These are phyloP conservation scores for Talaromyces pinophilus DNA, from an alignment of 2,329 filamentous ascomycete genomes.

Conservation along the genomic window DNA sequence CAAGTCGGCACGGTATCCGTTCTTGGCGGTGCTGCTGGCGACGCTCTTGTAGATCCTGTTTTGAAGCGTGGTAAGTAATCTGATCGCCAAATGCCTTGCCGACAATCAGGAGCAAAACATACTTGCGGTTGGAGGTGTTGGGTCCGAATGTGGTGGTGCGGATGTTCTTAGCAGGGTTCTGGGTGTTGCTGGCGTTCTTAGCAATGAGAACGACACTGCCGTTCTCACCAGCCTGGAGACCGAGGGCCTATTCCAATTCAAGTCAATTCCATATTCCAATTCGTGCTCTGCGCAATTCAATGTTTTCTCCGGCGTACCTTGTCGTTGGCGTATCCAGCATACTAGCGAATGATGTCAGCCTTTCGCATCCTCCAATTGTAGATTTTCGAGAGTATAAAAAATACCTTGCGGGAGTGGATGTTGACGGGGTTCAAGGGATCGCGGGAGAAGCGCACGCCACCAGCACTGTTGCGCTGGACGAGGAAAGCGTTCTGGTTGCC, in stretches of 20 bases:
- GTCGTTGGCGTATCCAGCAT: conserved; percentile 89
- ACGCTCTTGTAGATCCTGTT: conserved; percentile 83
- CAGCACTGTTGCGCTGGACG: conserved; percentile 80
- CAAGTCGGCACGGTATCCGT: conserved; percentile 80
- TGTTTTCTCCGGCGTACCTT: conserved; percentile 63
- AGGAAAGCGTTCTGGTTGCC: conserved; percentile 87
- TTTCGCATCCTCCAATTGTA: conserved; percentile 17
- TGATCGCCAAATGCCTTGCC: background rate
- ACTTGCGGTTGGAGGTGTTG: conserved; percentile 78
- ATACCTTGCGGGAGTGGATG: conserved; percentile 85
- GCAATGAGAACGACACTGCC: conserved; percentile 76
- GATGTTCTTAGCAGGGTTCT: conserved; percentile 70
- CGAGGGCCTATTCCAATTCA: conserved; percentile 66
- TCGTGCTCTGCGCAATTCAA: background rate
- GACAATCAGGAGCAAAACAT: conserved; percentile 40
- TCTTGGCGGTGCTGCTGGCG: conserved; percentile 78
- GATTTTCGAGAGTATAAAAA: background rate
- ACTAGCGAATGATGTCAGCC: conserved; percentile 53
- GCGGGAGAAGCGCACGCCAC: conserved; percentile 85
- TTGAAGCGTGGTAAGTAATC: conserved; percentile 28
- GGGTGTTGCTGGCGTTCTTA: conserved; percentile 75
- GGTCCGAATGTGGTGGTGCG: conserved; percentile 69
- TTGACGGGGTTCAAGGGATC: conserved; percentile 93
- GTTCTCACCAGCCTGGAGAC: conserved; percentile 73
- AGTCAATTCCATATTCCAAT: conserved; percentile 8